These are phyloP conservation scores for Lepiota brunneoincarnata DNA, from an alignment of 768 basidiomycete genomes.

Conservation along the genomic window DNA sequence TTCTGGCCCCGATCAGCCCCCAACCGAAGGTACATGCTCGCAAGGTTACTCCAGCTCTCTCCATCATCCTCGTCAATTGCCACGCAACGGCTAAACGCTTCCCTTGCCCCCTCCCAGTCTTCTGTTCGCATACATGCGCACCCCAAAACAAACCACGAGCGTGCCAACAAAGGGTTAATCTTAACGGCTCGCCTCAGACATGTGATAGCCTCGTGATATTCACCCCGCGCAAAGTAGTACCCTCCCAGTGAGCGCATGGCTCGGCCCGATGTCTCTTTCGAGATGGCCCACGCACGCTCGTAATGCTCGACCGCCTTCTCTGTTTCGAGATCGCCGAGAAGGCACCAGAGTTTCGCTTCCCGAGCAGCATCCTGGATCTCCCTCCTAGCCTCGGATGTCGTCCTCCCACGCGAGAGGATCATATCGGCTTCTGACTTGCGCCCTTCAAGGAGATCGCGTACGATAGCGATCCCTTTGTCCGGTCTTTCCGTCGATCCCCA, in stretches of 20 bases:
- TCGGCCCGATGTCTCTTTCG: conserved; percentile 76
- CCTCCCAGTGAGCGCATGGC: conserved; percentile 93
- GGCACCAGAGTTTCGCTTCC: conserved; percentile 92
- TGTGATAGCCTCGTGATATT: conserved; percentile 59
- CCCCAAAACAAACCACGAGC: conserved; percentile 96
- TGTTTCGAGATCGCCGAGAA: conserved; percentile 89
- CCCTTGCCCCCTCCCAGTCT: conserved; percentile 79
- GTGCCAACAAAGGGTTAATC: conserved; percentile 85
- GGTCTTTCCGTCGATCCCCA: conserved; percentile 78
- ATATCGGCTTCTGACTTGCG: conserved; percentile 79
- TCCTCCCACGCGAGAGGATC: conserved; percentile 61
- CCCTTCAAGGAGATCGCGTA: conserved; percentile 83
- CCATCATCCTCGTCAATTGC: conserved; percentile 93
- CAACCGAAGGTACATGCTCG: conserved; percentile 88
- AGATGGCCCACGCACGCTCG: conserved; percentile 80
- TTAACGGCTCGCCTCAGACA: conserved; percentile 73
- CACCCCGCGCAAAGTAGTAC: conserved; percentile 66
- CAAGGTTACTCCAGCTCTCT: conserved; percentile 98
- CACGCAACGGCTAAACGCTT: conserved; percentile 85
- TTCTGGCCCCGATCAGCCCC: conserved; percentile 37
- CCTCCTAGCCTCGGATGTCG: conserved; percentile 37
- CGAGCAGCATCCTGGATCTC: conserved; percentile 58
- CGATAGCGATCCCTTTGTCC: conserved; percentile 77
- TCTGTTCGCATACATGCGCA: conserved; percentile 84
- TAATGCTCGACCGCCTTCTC: conserved; percentile 72